Evolutionary conservation across 2,329 filamentous ascomycete genomes (phyloP).

Genomic region (Diaporthe sp.): DNA sequence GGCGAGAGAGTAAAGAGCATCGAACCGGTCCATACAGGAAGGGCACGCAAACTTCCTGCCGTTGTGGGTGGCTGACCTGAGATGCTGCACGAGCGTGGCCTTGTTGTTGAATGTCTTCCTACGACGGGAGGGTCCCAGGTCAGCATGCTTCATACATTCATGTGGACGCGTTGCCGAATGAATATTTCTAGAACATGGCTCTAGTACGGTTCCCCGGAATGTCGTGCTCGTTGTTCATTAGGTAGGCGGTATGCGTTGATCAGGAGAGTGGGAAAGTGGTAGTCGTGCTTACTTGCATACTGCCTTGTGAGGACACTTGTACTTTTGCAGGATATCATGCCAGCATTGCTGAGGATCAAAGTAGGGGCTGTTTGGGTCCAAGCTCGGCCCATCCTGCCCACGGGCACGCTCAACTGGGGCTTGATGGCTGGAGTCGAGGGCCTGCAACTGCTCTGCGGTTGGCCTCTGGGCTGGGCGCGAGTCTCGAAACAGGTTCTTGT

Average conservation of each 20-base stretch:
- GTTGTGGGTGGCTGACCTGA: conserved; percentile 55
- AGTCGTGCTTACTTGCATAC: conserved; percentile 57
- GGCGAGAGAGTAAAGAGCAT: conserved; percentile 53
- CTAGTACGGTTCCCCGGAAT: no score
- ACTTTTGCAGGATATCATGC: conserved; percentile 54
- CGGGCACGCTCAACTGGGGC: neutral
- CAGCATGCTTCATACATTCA: conserved; percentile 20
- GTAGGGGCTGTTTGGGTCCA: conserved; percentile 57
- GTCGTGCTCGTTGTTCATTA: neutral
- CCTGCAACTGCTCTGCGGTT: conserved; percentile 36
- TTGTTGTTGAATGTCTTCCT: conserved; percentile 54
- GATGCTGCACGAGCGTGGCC: conserved; percentile 51
- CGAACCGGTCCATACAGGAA: conserved; percentile 54
- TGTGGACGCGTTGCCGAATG: neutral
- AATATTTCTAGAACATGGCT: neutral
- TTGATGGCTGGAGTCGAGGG: conserved; percentile 3
- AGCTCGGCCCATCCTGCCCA: neutral
- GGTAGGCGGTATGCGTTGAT: neutral
- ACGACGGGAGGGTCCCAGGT: conserved; percentile 24
- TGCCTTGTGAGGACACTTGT: conserved; percentile 61
- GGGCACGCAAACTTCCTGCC: conserved; percentile 53
- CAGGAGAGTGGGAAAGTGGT: neutral
- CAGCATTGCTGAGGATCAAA: conserved; percentile 62
- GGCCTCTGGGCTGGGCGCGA: conserved; percentile 38
- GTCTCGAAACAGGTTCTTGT: conserved; percentile 42